phyloP scores from a whole-genome alignment of 345 rosid species.

The Eucalyptus sideroxylon region DNA sequence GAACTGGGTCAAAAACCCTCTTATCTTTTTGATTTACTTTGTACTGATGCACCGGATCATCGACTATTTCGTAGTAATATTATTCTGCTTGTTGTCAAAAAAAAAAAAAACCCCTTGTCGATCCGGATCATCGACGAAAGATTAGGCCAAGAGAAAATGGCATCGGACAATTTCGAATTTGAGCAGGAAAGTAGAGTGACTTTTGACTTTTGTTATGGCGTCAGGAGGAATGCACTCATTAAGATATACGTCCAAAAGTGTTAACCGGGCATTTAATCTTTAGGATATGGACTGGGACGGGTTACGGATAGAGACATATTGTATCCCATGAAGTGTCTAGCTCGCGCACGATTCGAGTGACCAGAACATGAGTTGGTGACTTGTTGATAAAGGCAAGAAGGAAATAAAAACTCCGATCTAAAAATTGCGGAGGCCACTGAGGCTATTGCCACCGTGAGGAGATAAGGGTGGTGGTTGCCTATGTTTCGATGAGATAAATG shows the following conservation, averaged over 20 bases:
- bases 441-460: rapidly evolving
- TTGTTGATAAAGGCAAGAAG: too few relatives aligned
- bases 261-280: background rate
- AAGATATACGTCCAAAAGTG: background rate
- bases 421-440: too few relatives aligned
- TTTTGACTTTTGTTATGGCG: background rate
- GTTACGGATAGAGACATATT: background rate
- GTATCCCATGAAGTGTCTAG: background rate
- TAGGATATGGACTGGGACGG: rapidly evolving
- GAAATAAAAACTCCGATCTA: too few relatives aligned
- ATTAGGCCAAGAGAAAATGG: background rate
- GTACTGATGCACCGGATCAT: too few relatives aligned
- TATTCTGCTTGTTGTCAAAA: too few relatives aligned
- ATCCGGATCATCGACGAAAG: background rate
- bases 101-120: too few relatives aligned
- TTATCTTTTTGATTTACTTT: too few relatives aligned
- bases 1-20: too few relatives aligned
- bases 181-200: background rate
- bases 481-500: background rate
- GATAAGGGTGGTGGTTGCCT: background rate
- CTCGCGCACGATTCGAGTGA: background rate
- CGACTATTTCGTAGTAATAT: too few relatives aligned
- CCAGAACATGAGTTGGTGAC: background rate
- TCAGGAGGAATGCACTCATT: background rate
- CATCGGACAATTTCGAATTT: background rate